phyloP scores from a whole-genome alignment of 305 asterid species.

The Ruellia speciosa region DNA sequence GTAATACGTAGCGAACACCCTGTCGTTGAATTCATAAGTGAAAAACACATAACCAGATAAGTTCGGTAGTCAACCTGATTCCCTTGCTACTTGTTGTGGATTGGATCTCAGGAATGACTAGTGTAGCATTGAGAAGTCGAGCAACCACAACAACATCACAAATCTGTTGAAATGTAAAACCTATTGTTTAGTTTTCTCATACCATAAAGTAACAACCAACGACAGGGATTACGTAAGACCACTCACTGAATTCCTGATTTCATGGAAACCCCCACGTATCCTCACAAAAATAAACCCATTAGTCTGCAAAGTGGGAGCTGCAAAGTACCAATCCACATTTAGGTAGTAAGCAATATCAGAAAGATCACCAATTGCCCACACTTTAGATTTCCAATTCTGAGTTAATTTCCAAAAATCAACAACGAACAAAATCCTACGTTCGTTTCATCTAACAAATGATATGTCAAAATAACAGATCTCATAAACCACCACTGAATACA shows the following conservation, averaged over 20 bases:
- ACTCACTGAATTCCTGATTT: conserved; percentile 88
- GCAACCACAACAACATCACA: conserved; percentile 85
- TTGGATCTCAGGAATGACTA: conserved; percentile 90
- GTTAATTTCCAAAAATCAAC: not conserved
- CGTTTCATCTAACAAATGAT: too few relatives aligned
- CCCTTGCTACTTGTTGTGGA: conserved; percentile 98
- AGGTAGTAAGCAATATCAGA: conserved; percentile 12
- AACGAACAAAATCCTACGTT: not conserved
- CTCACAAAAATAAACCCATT: conserved; percentile 72
- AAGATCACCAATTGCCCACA: not conserved
- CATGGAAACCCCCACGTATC: conserved; percentile 94
- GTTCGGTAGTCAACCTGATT: conserved; percentile 48
- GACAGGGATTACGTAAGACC: not conserved
- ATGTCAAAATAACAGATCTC: too few relatives aligned
- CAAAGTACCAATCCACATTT: conserved; percentile 20
- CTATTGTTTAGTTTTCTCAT: conserved; percentile 7
- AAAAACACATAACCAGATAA: conserved; percentile 6
- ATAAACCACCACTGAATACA: not conserved
- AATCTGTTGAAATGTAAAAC: conserved; percentile 38
- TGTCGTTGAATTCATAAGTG: not conserved
- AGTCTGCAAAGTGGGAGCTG: conserved; percentile 60
- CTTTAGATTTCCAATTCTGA: too few relatives aligned
- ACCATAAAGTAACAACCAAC: not conserved
- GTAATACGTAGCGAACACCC: conserved; percentile 1
- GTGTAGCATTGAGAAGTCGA: conserved; percentile 84